Conservation (phyloP, 306 rosid species). For the Citrullus amarus region DNA sequence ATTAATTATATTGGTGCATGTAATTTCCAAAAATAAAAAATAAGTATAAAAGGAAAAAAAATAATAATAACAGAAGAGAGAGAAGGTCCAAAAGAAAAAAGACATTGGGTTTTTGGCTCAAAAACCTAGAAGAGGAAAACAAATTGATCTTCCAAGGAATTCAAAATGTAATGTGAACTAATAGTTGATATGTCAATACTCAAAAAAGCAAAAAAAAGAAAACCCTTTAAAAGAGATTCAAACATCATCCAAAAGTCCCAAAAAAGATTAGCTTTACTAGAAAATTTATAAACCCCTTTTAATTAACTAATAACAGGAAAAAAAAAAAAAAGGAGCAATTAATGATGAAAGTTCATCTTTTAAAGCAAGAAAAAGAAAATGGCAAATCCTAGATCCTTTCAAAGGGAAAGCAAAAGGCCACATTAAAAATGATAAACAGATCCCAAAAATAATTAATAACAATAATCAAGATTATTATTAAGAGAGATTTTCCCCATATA, state of each 20-base stretch:
- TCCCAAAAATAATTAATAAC: constrained; percentile 21
- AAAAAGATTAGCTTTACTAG: not conserved
- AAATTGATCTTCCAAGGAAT: not conserved
- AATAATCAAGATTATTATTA: constrained; percentile 7
- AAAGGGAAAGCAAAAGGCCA: constrained; percentile 11
- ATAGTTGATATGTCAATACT: not conserved
- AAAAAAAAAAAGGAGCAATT: not conserved
- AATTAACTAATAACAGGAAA: not conserved
- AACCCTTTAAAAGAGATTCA: not conserved
- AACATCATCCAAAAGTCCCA: not conserved
- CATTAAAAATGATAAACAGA: constrained; percentile 12
- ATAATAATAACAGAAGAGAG: not conserved
- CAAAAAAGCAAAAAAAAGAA: not conserved
- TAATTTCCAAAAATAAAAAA: too few relatives aligned
- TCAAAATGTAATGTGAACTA: not conserved
- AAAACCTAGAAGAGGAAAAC: not conserved
- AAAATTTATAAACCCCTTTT: not conserved
- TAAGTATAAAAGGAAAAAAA: too few relatives aligned
- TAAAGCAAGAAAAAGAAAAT: constrained; percentile 7
- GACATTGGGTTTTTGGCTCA: not conserved
- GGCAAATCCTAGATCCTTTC: constrained; percentile 17
- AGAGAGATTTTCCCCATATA: not conserved
- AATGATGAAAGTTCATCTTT: constrained; percentile 3
- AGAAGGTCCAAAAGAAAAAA: not conserved
- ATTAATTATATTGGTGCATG: too few relatives aligned